Base-by-base conservation (phyloP, 768 basidiomycete genomes). In the Xanthoconium purpureum region DNA sequence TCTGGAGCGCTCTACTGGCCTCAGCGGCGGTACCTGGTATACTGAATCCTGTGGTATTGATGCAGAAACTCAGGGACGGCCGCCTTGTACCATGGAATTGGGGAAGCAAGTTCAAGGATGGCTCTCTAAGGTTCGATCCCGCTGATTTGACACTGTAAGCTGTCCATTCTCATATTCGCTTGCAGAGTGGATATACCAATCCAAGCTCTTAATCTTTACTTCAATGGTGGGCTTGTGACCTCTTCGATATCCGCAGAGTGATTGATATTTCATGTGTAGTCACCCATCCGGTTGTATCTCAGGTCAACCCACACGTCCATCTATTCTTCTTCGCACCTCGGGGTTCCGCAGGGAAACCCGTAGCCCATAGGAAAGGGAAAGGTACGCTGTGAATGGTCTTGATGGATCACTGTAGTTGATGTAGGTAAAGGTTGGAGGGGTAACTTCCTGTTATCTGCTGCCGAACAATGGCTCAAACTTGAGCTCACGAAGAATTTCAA, bases 401-500 rank as follows among this genome's bases (percentile, higher is more conserved):
- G 2, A 6, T 28, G 13, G 14, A 13, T 45, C 18, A 51, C 13
- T 43, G 20, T 29, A 12, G 50, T 8, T 54, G 42, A 63, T 46
- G n/a, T 44, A 36, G 28, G 44, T 10, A 3, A 38, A 85, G 91
- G 95, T 2, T 98, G 96, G 97, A 77, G 96, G 67, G 97, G 95
- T 47, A 97, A 97, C 47, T 98, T 94, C 69, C 65, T 98, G 18
- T 74, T 98, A 11, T 94, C 92, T 3, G 94, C 94, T 1, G 88
- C 89, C 5, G 94, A 98, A 70, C 94, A 96, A 62, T 94, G 91
- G 84, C 78, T 97, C 57, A 98, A 98, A 70, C 83, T 97, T 42
- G 96, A 98, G 68, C 76, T 99, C 13, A 91, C 93, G 5, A 98
- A 98, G 78, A 97, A 98, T 67, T 95, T 96, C 80, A 94, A 91